Base-by-base conservation (phyloP, 2,329 filamentous ascomycete species). In the Fusarium ambrosium region DNA sequence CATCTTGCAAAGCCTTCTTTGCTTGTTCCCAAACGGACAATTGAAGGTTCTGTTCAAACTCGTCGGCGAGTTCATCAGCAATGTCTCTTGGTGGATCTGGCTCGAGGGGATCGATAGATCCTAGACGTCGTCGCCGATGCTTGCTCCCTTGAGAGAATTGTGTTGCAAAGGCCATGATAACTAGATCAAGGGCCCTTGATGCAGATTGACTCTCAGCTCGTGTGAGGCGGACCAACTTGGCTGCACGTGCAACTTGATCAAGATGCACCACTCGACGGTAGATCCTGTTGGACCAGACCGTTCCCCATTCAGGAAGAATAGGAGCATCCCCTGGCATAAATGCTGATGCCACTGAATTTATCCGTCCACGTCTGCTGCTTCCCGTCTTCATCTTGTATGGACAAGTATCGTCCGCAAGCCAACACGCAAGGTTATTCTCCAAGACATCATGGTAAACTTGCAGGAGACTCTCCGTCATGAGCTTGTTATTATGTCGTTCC, bases 381-480 rank as follows among this genome's bases (percentile, higher is more conserved):
- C 65, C 51, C 4, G 41, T 70, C 55, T 82, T 75, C 71, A 81
- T 81, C 55, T 70, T 75, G 75, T 88, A 89, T 0, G 87, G 87
- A 43, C 87, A 89, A 9, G 86, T 89, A 13, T 83, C 81, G 66
- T 89, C 87, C 0, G 86, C 87, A 14, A 89, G 75, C 87, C 87
- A 89, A 71, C 87, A 89, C 0, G 87, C 85, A 0, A 89, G 80
- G 10, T 85, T 87, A 64, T 88, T 85, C 68, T 89, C 87, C 51
- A 89, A 83, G 6, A 87, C 87, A 63, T 89, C 87, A 70, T 88
- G 87, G 70, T 89, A 89, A 6, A 89, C 85, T 29, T 82, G 83
- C 61, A 89, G 79, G 20, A 89, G 79, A 16, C 68, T 78, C 80
- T 85, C 81, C 1, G 84, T 84, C 65, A 88, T 83, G 29, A 85